Conservation (phyloP, 495 filamentous ascomycete genomes). For the Achaetomiella virescens region DNA sequence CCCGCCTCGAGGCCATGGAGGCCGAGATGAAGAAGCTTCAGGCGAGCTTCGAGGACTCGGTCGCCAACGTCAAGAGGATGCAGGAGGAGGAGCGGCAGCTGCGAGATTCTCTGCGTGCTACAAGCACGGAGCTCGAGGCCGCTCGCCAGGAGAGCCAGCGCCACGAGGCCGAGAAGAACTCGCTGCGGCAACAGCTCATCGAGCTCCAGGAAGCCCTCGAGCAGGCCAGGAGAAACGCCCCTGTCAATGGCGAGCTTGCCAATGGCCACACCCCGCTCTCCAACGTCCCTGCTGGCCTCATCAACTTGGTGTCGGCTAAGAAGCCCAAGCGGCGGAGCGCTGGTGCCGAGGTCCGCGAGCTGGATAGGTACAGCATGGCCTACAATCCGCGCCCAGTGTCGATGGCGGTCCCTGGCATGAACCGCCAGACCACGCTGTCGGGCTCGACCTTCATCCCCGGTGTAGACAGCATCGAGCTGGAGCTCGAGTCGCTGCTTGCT, state of each 20-base stretch:
- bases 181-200: constrained; percentile 75
- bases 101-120: constrained; percentile 67
- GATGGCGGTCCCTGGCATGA: constrained; percentile 66
- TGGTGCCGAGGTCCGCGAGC: constrained; percentile 75
- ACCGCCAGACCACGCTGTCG: constrained; percentile 60
- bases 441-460: constrained; percentile 65
- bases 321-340: constrained; percentile 94
- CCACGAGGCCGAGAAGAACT: constrained; percentile 75
- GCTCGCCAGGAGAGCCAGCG: constrained; percentile 61
- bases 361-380: constrained; percentile 79
- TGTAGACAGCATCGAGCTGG: constrained; percentile 81
- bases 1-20: constrained; percentile 80
- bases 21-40: constrained; percentile 92
- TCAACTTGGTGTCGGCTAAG: constrained; percentile 95
- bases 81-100: constrained; percentile 85
- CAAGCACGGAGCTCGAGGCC: constrained; percentile 70
- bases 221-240: constrained; percentile 61
- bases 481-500: constrained; percentile 86
- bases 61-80: constrained; percentile 80
- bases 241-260: constrained; percentile 60
- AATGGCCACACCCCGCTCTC: constrained; percentile 54
- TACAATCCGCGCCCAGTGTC: constrained; percentile 95
- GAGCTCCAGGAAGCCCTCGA: constrained; percentile 93
- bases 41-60: constrained; percentile 75
- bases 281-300: constrained; percentile 65